phyloP scores from a whole-genome alignment of 106 monocot genomes.

The Hemerocallis citrina region DNA sequence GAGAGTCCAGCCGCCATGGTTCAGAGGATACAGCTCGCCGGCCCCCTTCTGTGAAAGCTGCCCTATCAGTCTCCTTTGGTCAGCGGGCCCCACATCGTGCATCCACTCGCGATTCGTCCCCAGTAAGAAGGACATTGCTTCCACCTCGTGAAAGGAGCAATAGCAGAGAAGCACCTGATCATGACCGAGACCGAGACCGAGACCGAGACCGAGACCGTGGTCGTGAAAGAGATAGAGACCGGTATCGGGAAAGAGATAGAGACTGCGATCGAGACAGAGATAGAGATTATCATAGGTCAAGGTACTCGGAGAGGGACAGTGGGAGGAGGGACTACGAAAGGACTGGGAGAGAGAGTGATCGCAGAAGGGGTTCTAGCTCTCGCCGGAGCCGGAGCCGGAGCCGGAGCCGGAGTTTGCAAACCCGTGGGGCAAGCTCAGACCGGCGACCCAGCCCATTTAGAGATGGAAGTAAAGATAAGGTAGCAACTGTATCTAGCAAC shows the following conservation, averaged over 20 bases:
- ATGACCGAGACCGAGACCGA: slow-evolving; percentile 23
- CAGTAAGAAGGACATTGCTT: slow-evolving; percentile 53
- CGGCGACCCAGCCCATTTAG: too few relatives aligned
- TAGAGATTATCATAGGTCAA: slow-evolving; percentile 22
- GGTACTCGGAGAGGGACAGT: slow-evolving; percentile 23
- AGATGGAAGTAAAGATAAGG: too few relatives aligned
- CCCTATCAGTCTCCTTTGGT: slow-evolving; percentile 88
- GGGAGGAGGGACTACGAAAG: slow-evolving; percentile 25
- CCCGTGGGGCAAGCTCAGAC: slow-evolving; percentile 23
- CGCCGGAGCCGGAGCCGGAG: slow-evolving; percentile 37
- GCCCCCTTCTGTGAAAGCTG: slow-evolving; percentile 88
- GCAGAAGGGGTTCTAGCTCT: slow-evolving; percentile 17
- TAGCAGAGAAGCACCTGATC: slow-evolving; percentile 25
- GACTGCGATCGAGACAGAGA: slow-evolving; percentile 16
- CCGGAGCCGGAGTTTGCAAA: slow-evolving; percentile 30
- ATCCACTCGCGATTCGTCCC: slow-evolving; percentile 84
- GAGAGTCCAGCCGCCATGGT: slow-evolving; percentile 69
- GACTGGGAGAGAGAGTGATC: slow-evolving; percentile 15
- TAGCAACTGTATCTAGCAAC: slow-evolving; percentile 24
- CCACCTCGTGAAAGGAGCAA: slow-evolving; percentile 28
- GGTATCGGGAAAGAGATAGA: slow-evolving; percentile 9
- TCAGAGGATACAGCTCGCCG: slow-evolving; percentile 77
- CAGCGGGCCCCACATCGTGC: slow-evolving; percentile 94
- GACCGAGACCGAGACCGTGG: slow-evolving; percentile 22
- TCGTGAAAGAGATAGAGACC: slow-evolving; percentile 11